Evolutionary conservation across 2,329 filamentous ascomycete species (phyloP), one percentile per base, ranked within the genome.

Genomic region (Aspergillus sp.): DNA sequence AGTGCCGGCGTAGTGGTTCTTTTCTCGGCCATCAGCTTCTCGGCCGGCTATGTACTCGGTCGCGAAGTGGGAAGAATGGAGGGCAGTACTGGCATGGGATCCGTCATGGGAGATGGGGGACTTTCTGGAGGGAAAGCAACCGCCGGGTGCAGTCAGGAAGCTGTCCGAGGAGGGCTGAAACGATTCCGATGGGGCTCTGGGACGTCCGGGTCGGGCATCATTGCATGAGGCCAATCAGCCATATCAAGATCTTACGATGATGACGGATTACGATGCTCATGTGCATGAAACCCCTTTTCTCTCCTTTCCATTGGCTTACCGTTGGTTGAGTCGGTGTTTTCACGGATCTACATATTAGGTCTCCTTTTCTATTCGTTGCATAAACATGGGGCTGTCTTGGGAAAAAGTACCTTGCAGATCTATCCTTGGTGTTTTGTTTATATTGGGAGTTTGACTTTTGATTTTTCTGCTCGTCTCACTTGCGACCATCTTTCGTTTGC

Each of bases 1-100:
- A 86, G 84, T 52, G 86, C 86, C 0, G 85, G 86, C 2, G 85
- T 88, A 18, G 84, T 88, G 1, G 84, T 88, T 2, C 78, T 88
- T 0, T 82, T 88, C 57, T 86, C 84, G 16, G 86, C 86, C 2
- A 81, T 88, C 62, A 86, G 85, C 65, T 89, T 88, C 71, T 84
- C 84, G 0, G 86, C 86, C 4, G 86, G 86, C 1, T 88, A 88
- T 66, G 82, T 84, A 14, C 78, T 87, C 14, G 86, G 86, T 11
- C 81, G 81, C 56, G 85, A 88, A 63, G 80, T 84, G 4, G 85
- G 84, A 1, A 77, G 80, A 54, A 74, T 81, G 2, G 85, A 87
- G 67, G 79, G 73, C 46, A 72, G 66, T 22, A 68, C 68, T 5
- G 71, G 69, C 3, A 52, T 72, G 55, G 65, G 68, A 49, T 58